Percentiles rank a stretch among this genome's conserved stretches.
Evolutionary conservation across 306 rosid genomes (phyloP).

Genomic region (Carpinus viminea): DNA sequence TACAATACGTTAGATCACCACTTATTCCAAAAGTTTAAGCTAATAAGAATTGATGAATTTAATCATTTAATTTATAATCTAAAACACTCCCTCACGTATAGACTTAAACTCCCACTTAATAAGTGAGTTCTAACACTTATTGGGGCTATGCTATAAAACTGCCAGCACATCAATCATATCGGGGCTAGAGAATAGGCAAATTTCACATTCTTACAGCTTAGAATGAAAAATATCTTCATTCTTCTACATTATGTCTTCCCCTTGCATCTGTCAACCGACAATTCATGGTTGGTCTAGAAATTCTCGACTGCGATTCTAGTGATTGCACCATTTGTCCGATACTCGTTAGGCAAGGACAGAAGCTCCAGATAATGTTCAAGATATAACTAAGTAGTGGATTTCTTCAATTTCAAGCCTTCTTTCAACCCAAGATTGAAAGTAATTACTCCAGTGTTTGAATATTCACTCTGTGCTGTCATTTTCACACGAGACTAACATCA

Average conservation of each 20-base stretch:
- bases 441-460: not conserved
- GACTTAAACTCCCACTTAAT: too few relatives aligned
- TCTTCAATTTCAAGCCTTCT: not conserved
- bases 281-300: not conserved
- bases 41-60: too few relatives aligned
- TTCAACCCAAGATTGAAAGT: not conserved
- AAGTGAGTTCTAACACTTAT: too few relatives aligned
- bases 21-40: too few relatives aligned
- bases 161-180: not conserved
- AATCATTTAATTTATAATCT: too few relatives aligned
- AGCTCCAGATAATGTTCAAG: not conserved
- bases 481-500: not conserved
- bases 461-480: not conserved
- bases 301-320: not conserved
- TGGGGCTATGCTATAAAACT: not conserved
- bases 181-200: too few relatives aligned
- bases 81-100: not conserved
- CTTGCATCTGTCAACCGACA: not conserved
- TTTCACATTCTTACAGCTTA: too few relatives aligned
- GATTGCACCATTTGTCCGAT: not conserved
- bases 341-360: not conserved
- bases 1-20: too few relatives aligned
- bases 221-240: too few relatives aligned
- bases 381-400: not conserved
- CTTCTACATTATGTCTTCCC: not conserved